Evolutionary conservation across 345 rosid genomes (phyloP), one percentile per base, ranked within the genome.

Genomic region (Turnera subulata): DNA sequence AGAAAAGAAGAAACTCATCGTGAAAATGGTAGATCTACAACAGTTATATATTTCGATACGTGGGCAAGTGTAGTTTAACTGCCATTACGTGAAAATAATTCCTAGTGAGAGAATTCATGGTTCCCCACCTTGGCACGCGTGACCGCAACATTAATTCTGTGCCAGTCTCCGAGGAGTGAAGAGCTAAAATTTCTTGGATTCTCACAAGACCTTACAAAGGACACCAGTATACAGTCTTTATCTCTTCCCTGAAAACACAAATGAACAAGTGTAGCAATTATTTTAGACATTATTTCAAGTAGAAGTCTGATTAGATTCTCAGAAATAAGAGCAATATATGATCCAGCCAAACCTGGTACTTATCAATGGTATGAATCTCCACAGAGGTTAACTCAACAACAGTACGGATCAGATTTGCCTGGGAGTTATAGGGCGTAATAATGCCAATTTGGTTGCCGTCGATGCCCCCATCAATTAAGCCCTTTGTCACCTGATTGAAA

Each of bases 131-230:
- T 92, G 46, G 98, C 96, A 37, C 96, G 81, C 1, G 98, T 85
- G 45, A 93, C 62, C 53, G 99, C 97, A 21, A 93, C 99, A 56
- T 93, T 92, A 65, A 89, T 89, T 78, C 98, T 76, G 67, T 86
- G 98, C 98, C 98, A 92, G 65, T 92, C 95, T 58, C 89, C 96
- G 40, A 92, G 91, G 69, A 92, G 70, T 39, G 98, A 86, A 32
- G 93, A 76, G 39, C 65, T 72, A 58, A 70, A 79, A 37, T 56
- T 76, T 61, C 61, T 84, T 9, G 84, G 87, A 64, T 83, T 86
- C 74, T 83, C 87, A 35, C 58, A 59, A 13, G 93, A 86, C 69
- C 93, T 77, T 46, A 84, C 98, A 61, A 92, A 92, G 1, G 98
- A 92, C 14, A 86, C 78, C 62, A 91, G 23, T 77, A 92, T 80